phyloP scores from a whole-genome alignment of 2,329 filamentous ascomycete species.

The Stachybotrys elegans region DNA sequence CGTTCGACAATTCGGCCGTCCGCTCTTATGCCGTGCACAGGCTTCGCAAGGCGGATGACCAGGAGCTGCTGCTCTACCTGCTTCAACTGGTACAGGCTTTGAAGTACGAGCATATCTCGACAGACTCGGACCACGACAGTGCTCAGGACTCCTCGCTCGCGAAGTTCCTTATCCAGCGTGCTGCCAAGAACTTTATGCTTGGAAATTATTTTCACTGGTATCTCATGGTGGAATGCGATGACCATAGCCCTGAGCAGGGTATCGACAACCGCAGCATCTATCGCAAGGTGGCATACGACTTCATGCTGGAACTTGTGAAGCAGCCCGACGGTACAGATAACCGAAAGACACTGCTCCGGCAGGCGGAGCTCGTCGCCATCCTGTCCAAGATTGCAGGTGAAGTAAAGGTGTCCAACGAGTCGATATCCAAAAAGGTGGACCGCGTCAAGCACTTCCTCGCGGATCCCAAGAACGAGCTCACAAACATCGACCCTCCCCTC shows the following conservation, averaged over 20 bases:
- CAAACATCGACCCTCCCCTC: slow-evolving; percentile 77
- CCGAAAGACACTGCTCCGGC: slow-evolving; percentile 71
- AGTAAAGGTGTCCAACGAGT: slow-evolving; percentile 74
- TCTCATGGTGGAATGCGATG: slow-evolving; percentile 94
- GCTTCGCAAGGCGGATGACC: slow-evolving; percentile 84
- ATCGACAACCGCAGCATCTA: slow-evolving; percentile 79
- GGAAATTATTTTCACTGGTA: slow-evolving; percentile 99
- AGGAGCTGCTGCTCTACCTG: slow-evolving; percentile 85
- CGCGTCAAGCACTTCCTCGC: slow-evolving; percentile 77
- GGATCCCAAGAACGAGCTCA: slow-evolving; percentile 85
- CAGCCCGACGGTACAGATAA: slow-evolving; percentile 65
- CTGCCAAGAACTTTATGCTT: slow-evolving; percentile 80
- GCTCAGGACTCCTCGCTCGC: slow-evolving; percentile 78
- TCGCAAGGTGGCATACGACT: slow-evolving; percentile 89
- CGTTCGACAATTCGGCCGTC: slow-evolving; percentile 82
- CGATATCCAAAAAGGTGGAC: slow-evolving; percentile 75
- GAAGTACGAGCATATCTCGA: slow-evolving; percentile 80
- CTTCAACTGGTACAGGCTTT: slow-evolving; percentile 92
- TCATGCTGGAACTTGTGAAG: slow-evolving; percentile 82
- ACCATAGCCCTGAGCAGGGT: slow-evolving; percentile 70
- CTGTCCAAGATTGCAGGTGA: slow-evolving; percentile 86
- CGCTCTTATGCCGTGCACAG: slow-evolving; percentile 91
- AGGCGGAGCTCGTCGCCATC: slow-evolving; percentile 84
- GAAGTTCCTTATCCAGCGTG: slow-evolving; percentile 81
- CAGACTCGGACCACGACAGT: slow-evolving; percentile 49